Conservation (phyloP, 2,329 filamentous ascomycete species). For the Beauveria bassiana region DNA sequence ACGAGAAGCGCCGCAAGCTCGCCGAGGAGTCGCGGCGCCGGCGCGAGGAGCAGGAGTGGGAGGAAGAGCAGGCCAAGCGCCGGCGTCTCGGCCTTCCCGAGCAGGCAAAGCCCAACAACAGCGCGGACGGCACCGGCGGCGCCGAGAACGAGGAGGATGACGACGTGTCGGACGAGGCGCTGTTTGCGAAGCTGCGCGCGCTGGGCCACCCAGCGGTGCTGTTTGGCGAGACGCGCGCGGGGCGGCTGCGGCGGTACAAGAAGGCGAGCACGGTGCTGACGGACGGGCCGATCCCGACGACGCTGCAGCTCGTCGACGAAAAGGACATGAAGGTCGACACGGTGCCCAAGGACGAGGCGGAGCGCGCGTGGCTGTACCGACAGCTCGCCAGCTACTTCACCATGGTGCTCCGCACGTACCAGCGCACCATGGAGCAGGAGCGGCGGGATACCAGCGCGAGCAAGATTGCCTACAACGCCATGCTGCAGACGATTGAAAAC, state of each 20-base stretch:
- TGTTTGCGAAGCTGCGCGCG: constrained; percentile 59
- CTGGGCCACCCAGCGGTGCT: constrained; percentile 66
- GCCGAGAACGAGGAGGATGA: constrained; percentile 33
- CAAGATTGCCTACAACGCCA: constrained; percentile 73
- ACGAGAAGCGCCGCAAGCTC: constrained; percentile 73
- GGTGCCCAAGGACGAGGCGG: constrained; percentile 56
- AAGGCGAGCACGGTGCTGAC: constrained; percentile 55
- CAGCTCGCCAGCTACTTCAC: constrained; percentile 94
- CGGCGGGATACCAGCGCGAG: constrained; percentile 62
- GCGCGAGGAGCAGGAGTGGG: constrained; percentile 64
- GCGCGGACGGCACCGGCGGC: constrained; percentile 32
- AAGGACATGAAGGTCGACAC: constrained; percentile 77
- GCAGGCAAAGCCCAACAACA: constrained; percentile 30
- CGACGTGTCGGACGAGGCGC: constrained; percentile 63
- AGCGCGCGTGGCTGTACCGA: constrained; percentile 65
- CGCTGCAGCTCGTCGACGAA: constrained; percentile 69
- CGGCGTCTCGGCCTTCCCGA: constrained; percentile 77
- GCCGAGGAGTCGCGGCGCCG: constrained; percentile 70
- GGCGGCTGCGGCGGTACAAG: constrained; percentile 62
- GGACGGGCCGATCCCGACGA: constrained; percentile 80
- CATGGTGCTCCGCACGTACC: constrained; percentile 88
- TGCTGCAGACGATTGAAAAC: constrained; percentile 80
- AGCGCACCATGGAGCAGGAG: constrained; percentile 63
- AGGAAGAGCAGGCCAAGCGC: constrained; percentile 64
- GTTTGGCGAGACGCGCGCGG: constrained; percentile 73